Base-by-base conservation (phyloP, 139 green algal species). In the Coelastrella sp. region DNA sequence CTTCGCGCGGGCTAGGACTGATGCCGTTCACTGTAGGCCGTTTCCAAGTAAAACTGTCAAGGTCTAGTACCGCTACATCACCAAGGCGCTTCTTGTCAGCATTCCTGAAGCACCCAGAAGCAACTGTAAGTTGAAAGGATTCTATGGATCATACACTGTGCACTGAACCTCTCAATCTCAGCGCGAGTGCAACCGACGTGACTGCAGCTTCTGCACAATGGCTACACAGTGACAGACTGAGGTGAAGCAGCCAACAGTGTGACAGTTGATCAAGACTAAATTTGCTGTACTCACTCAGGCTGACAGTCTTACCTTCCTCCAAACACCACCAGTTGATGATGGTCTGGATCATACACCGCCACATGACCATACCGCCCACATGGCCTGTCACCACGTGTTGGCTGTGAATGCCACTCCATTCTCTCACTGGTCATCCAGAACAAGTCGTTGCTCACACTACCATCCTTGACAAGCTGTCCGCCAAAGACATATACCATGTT, bases 381-480 rank as follows among this genome's bases (percentile, higher is more conserved):
- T 4, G 84, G 75, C 66, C 79, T 80, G 67, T 88, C 50, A 19
- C 74, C 74, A 13, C 41, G 60, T 45, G 90, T 60, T 25, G 86
- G 84, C 77, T 96, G 92, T 27, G 89, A 66, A 81, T 95, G 90
- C 94, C 94, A 98, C 84, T 95, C 91, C 94, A 98, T 96, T 48
- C 91, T 90, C 68, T 96, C 92, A 27, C 91, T 92, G 77, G 91
- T 94, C 86, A 96, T 95, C 90, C 91, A 92, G 66, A 90, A 96
- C 74, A 96, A 79, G 27, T 97, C 93, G 51, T 93, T 93, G 73
- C 81, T 92, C 19, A 86, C 93, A 79, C 25, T 81, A 63, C 85
- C 85, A 68, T 96, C 87, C 88, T 94, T 93, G 3, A 88, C n/a
- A 48, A 94, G 37, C 41, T 85, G 50, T 13, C 95, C 95, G 48